A percentile compares a stretch with the other conserved stretches of the same genome.
Evolutionary conservation across 192 early-diverging fungal species (phyloP).

Genomic region (Gonapodya prolifera): DNA sequence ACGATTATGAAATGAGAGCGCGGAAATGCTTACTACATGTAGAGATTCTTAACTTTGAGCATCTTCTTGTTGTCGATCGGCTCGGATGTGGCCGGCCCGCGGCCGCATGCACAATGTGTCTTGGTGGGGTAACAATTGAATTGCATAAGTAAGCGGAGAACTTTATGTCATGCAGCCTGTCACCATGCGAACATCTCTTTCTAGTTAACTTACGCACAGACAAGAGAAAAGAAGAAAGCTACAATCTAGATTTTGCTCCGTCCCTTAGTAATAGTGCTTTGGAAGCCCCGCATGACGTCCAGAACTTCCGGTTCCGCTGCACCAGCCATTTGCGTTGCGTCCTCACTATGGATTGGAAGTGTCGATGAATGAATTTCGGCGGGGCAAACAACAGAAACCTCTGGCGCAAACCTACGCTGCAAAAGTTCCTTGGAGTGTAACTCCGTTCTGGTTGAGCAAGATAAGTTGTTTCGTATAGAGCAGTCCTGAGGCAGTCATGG

Average conservation of each 20-base stretch:
- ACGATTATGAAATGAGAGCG: neutral
- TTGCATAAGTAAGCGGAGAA: no score
- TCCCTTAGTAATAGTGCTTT: neutral
- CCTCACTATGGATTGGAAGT: neutral
- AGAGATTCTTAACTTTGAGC: neutral
- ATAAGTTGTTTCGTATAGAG: conserved; percentile 1
- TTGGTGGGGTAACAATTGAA: no score
- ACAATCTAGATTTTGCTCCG: neutral
- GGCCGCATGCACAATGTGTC: no score
- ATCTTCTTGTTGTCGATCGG: no score
- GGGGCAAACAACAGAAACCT: neutral
- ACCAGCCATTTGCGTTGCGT: neutral
- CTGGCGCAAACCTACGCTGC: neutral
- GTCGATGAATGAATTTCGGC: neutral
- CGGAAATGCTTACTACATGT: neutral
- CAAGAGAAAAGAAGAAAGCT: no score
- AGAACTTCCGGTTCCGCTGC: neutral
- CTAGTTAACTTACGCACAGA: no score
- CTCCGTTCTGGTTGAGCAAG: neutral
- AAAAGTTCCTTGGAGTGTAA: neutral
- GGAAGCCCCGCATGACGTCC: neutral
- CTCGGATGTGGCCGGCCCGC: no score
- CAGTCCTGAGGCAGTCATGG: neutral
- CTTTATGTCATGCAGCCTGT: no score
- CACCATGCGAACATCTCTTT: no score